phyloP scores from a whole-genome alignment of 2,329 filamentous ascomycete species.

The Ophiostoma sp. region DNA sequence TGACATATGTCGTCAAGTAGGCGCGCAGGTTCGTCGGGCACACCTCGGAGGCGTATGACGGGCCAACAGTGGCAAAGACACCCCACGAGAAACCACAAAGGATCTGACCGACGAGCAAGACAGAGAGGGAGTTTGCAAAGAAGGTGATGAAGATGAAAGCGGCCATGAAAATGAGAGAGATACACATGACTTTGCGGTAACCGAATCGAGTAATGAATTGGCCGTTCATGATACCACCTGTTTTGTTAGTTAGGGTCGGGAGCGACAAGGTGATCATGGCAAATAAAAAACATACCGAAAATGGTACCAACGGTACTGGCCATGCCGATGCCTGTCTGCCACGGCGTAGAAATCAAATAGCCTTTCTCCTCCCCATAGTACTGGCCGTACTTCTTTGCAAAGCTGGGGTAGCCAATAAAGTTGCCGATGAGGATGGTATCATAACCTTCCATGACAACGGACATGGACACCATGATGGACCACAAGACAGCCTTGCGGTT shows the following conservation, averaged over 20 bases:
- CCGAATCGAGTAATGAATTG: slow-evolving; percentile 47
- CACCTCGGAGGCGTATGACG: slow-evolving; percentile 41
- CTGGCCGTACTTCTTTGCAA: slow-evolving; percentile 35
- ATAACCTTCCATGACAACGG: slow-evolving; percentile 34
- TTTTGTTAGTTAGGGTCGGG: background rate
- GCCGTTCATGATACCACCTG: slow-evolving; percentile 44
- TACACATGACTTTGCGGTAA: slow-evolving; percentile 46
- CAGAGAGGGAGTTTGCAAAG: slow-evolving; percentile 43
- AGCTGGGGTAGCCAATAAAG: slow-evolving; percentile 32
- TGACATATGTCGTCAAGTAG: slow-evolving; percentile 47
- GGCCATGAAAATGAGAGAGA: slow-evolving; percentile 41
- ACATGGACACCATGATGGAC: slow-evolving; percentile 28
- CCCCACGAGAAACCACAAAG: slow-evolving; percentile 44
- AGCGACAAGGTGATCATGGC: background rate
- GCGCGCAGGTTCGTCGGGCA: slow-evolving; percentile 38
- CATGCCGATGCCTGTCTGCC: slow-evolving; percentile 50
- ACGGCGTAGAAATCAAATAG: slow-evolving; percentile 47
- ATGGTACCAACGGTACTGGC: slow-evolving; percentile 47
- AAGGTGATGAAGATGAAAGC: slow-evolving; percentile 51
- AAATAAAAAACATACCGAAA: slow-evolving; percentile 41
- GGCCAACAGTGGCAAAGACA: slow-evolving; percentile 43
- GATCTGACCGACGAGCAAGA: slow-evolving; percentile 46
- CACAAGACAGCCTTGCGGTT: slow-evolving; percentile 26
- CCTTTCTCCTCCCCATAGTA: slow-evolving; percentile 33
- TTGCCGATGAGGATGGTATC: slow-evolving; percentile 33